phyloP scores from a whole-genome alignment of 495 filamentous ascomycete genomes.

The Paragyromitra xinjiangensis region DNA sequence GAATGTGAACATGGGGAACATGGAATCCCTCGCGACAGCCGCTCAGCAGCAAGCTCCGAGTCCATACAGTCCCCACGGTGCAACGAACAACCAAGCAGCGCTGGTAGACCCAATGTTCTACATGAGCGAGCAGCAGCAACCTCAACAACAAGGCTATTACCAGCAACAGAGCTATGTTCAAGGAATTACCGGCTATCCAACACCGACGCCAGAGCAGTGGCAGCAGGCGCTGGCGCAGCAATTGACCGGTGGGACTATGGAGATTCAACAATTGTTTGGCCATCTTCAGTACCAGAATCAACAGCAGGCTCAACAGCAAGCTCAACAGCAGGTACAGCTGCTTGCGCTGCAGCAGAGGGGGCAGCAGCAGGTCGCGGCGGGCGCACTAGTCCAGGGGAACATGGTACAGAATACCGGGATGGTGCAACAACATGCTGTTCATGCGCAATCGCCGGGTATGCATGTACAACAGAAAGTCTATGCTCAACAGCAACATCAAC shows the following conservation, averaged over 20 bases:
- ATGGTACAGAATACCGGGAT: conserved; percentile 50
- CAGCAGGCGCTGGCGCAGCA: conserved; percentile 52
- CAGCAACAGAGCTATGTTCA: conserved; percentile 51
- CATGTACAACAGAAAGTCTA: conserved; percentile 49
- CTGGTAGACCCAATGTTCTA: conserved; percentile 57
- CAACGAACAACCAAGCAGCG: conserved; percentile 43
- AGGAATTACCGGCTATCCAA: conserved; percentile 41
- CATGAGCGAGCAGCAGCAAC: conserved; percentile 55
- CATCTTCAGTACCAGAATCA: conserved; percentile 53
- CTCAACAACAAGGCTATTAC: conserved; percentile 52
- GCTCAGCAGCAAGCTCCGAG: conserved; percentile 52
- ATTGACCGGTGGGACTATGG: conserved; percentile 45
- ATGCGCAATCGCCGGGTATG: conserved; percentile 48
- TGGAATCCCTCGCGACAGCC: conserved; percentile 57
- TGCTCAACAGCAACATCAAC: conserved; percentile 46
- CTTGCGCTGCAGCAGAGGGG: conserved; percentile 52
- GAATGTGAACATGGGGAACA: conserved; percentile 55
- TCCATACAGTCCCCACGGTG: conserved; percentile 46
- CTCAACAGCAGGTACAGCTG: conserved; percentile 36
- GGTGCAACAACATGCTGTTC: conserved; percentile 50
- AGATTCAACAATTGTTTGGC: conserved; percentile 55
- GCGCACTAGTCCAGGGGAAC: conserved; percentile 46
- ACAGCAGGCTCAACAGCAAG: conserved; percentile 39
- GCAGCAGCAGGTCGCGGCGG: conserved; percentile 49
- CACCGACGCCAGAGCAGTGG: conserved; percentile 54